phyloP scores from a whole-genome alignment of 768 basidiomycete genomes.

The Termitomyces sp. region DNA sequence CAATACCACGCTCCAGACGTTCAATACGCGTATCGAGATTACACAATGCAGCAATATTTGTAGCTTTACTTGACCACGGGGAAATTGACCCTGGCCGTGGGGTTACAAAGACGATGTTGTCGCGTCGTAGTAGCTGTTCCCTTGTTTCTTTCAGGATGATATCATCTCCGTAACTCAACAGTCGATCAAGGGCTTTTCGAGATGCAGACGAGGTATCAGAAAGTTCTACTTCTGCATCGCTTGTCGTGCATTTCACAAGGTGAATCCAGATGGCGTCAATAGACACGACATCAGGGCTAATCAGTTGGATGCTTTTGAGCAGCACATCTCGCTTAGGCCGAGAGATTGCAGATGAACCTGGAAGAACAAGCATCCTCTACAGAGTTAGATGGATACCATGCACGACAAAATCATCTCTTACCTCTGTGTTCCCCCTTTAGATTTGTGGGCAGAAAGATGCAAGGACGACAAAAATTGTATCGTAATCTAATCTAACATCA shows the following conservation, averaged over 20 bases:
- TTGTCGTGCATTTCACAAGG: conserved; percentile 62
- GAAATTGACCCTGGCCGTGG: conserved; percentile 91
- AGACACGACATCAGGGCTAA: conserved; percentile 48
- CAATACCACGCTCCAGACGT: conserved; percentile 82
- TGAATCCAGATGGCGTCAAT: conserved; percentile 87
- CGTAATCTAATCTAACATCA: conserved; percentile 13
- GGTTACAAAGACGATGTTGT: conserved; percentile 62
- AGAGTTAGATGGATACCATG: neutral
- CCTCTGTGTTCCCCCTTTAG: neutral
- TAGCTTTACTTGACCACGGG: conserved; percentile 99
- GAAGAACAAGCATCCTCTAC: conserved; percentile 65
- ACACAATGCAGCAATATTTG: conserved; percentile 89
- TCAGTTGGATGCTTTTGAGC: conserved; percentile 51
- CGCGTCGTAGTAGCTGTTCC: conserved; percentile 25
- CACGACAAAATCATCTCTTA: neutral
- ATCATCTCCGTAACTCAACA: conserved; percentile 86
- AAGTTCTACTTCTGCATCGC: conserved; percentile 43
- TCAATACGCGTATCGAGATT: conserved; percentile 67
- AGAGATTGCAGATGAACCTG: conserved; percentile 75
- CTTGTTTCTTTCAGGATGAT: conserved; percentile 42
- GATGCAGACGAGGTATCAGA: conserved; percentile 34
- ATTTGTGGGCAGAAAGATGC: neutral
- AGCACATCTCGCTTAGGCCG: conserved; percentile 64
- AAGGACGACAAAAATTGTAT: conserved; percentile 2
- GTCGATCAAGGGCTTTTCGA: conserved; percentile 53